Evolutionary conservation across 352 stramenopile genomes (phyloP), one percentile per base, ranked within the genome.

Genomic region (Thalassiosira tumida): DNA sequence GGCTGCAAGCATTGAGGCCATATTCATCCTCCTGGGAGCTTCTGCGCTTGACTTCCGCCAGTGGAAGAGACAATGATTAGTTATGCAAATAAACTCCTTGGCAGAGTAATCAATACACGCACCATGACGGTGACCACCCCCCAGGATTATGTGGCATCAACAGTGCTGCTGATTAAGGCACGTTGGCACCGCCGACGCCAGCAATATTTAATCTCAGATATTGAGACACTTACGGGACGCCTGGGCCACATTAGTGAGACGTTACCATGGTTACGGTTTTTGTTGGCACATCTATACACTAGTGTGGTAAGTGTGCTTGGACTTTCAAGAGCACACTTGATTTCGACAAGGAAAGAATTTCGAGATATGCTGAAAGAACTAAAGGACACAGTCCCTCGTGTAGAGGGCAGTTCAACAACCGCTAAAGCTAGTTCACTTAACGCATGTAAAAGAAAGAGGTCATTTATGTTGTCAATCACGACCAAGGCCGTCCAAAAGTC

Each of bases 41-140:
- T 81, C 76, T 2, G 41, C 83, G 26, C 50, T 90, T 2, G 1
- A 7, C 0, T 0, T 5, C 7, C 59, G 75, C 0, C 64, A 93
- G 59, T 93, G 6, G 13, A 76, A 1, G 88, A 85, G 2, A 93
- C 87, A 75, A 47, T 88, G 0, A 79, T 93, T 29, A 43, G 15
- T 0, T 73, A 82, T 51, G 29, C 65, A 6, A 90, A 90, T 47
- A 78, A 81, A 24, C n/a, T 90, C 17, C 43, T 93, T 3, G 76
- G 82, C 1, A 1, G 59, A 6, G 64, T 84, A 13, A 73, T 92
- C 38, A 82, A 92, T 29, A 89, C 87, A 2, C 80, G 65, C 2
- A 21, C 10, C 0, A 86, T 88, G 81, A 69, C 43, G 1, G 65
- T 89, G 2, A 51, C 29, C 0, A 67, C 40, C 10, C 87, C 87